These are phyloP conservation scores for Symbiodinium pilosum DNA, from an alignment of 73 alveolate species.

Conservation along the genomic window DNA sequence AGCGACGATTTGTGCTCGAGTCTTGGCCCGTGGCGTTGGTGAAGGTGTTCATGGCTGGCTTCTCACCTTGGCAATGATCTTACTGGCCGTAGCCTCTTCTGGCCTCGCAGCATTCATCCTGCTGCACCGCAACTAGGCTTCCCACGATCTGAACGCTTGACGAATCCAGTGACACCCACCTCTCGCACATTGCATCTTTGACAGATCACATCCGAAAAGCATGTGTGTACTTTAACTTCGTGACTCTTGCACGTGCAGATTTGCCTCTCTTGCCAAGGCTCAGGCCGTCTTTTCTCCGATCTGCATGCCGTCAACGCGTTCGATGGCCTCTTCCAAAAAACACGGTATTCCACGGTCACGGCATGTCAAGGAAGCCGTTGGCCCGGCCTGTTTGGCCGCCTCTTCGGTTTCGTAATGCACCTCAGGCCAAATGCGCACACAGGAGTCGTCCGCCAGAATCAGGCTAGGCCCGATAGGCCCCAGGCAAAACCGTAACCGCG, in stretches of 20 bases:
- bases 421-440: too few species aligned
- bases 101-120: too few species aligned
- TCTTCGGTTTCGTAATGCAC: slow-evolving; percentile 95
- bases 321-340: slow-evolving; percentile 95
- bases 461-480: too few species aligned
- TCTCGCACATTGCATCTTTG: background rate
- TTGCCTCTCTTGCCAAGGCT: too few species aligned
- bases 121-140: too few species aligned
- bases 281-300: slow-evolving; percentile 82
- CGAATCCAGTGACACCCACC: slow-evolving; percentile 84
- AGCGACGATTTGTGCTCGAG: too few species aligned
- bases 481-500: slow-evolving; percentile 95
- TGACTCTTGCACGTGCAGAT: too few species aligned
- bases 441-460: too few species aligned
- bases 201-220: background rate
- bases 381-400: slow-evolving; percentile 95
- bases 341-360: too few species aligned
- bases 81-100: too few species aligned
- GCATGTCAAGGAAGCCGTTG: too few species aligned
- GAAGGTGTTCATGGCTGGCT: slow-evolving; percentile 93
- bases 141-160: slow-evolving; percentile 60
- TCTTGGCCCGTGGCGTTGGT: slow-evolving; percentile 19
- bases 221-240: too few species aligned
- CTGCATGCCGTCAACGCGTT: slow-evolving; percentile 95
- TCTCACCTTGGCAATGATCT: slow-evolving; percentile 51